Evolutionary conservation across 371 early-diverging fungal genomes (phyloP), one percentile per base, ranked within the genome.

Genomic region (Choanephora cucurbitarum): DNA sequence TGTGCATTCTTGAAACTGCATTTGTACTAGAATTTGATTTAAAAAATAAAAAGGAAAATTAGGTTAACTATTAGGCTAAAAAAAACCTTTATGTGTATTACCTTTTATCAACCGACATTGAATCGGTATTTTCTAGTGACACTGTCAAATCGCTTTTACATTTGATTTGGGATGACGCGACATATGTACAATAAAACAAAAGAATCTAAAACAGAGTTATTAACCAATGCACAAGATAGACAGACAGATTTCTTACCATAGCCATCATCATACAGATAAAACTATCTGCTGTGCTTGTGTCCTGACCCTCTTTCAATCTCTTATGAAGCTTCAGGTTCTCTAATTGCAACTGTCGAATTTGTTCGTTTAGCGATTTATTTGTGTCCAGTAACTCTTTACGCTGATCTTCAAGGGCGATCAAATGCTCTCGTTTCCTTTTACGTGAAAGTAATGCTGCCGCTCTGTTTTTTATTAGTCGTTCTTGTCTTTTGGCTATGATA

Each of bases 381-480:
- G 37, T 37, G 14, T 37, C 37, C 14, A 37, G 37, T 37, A 37
- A 37, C 10, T 37, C 37, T 37, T 37, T 37, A 14, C 37, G 37
- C 11, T 37, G 37, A 37, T 78, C 73, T 68, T 95, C 95, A n/a
- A 95, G 77, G 13, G 78, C 67, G 43, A 64, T 80, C 52, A 92
- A 64, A 55, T 93, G 93, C 47, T 95, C 93, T 37, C 94, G 84
- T 73, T 92, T 91, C 46, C 94, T 85, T 69, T 92, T 92, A 31
- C 95, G 85, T 9, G 93, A 92, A 47, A 90, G 71, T 39, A 93
- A 72, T 2, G 95, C 95, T 0, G 93, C 92, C 0, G 92, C 94
- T n/a, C 95, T 81, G 66, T 95, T 95, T 76, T 93, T 93, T 57
- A 94, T 91, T 52, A 94, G 66, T 15, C 95, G 81, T 62, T 92